Evolutionary conservation across 78 protist species (phyloP).

Genomic region (Pigoraptor vietnamica): DNA sequence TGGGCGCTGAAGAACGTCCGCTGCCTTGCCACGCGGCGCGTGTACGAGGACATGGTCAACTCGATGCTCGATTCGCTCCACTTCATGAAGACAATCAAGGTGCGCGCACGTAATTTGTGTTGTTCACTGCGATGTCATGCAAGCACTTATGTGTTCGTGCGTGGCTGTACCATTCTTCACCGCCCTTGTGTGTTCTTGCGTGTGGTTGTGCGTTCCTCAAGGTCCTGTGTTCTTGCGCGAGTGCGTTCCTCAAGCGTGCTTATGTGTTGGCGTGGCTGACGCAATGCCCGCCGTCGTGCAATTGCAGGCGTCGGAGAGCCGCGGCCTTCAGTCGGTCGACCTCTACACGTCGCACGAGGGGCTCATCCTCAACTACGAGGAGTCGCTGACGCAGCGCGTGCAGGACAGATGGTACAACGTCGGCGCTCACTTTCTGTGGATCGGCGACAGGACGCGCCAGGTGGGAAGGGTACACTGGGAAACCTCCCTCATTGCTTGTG

Average conservation of each 20-base stretch:
- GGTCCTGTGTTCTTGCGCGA: too few relatives aligned
- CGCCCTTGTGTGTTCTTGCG: too few relatives aligned
- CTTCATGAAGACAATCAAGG: conserved; percentile 6
- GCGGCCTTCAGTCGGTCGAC: background rate
- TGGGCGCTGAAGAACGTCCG: conserved; percentile 9
- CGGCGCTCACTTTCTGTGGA: conserved; percentile 66
- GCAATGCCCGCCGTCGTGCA: background rate
- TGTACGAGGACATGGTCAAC: conserved; percentile 4
- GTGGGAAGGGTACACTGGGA: too few relatives aligned
- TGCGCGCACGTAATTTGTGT: too few relatives aligned
- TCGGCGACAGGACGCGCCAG: conserved; percentile 69
- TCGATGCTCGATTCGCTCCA: conserved; percentile 6
- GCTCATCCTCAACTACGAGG: conserved; percentile 49
- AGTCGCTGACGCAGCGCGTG: conserved; percentile 31
- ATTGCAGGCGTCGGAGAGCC: background rate
- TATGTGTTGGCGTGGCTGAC: background rate
- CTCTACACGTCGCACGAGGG: conserved; percentile 64
- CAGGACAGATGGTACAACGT: conserved; percentile 39
- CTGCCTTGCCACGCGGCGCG: background rate
- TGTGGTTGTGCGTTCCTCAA: too few relatives aligned
- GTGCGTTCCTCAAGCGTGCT: too few relatives aligned
- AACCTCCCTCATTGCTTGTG: too few relatives aligned
- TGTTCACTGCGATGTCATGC: too few relatives aligned
- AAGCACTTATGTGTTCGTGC: too few relatives aligned
- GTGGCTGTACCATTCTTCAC: too few relatives aligned